Percentiles rank a stretch among this genome's conserved stretches.
These are phyloP conservation scores for Diaporthe sp. DNA, from an alignment of 2,329 filamentous ascomycete species.

Conservation along the genomic window DNA sequence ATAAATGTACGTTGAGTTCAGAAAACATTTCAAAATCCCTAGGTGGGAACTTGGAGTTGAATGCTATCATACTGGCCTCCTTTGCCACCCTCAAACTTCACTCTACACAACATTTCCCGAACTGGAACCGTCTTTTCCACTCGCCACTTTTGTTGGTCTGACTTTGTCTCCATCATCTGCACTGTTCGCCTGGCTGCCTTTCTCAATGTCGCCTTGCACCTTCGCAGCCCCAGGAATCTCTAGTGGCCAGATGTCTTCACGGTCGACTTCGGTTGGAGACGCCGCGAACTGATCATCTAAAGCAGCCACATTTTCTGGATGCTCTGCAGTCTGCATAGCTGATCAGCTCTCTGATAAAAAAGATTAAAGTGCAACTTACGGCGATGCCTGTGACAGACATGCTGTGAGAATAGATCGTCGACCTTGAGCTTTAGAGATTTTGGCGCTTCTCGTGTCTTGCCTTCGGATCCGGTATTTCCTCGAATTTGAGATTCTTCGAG, in stretches of 20 bases:
- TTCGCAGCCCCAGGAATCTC: not conserved
- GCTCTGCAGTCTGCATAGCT: not conserved
- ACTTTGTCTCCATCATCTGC: not conserved
- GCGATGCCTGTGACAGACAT: slow-evolving; percentile 1
- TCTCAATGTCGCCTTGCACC: not conserved
- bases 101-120: not conserved
- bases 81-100: not conserved
- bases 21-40: not conserved
- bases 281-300: not conserved
- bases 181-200: not conserved
- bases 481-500: no score
- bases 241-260: not conserved
- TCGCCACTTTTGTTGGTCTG: not conserved
- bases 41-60: not conserved
- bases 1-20: not conserved
- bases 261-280: not conserved
- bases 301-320: not conserved
- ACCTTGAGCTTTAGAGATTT: no score
- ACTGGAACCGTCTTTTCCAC: no score
- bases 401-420: not conserved
- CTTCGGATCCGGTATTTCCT: not conserved
- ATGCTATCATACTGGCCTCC: no score
- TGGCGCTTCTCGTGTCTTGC: not conserved
- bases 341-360: not conserved
- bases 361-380: not conserved